Percentiles rank a stretch among this genome's conserved stretches.
phyloP scores from a whole-genome alignment of 2,329 filamentous ascomycete species.

The Pseudocercospora eumusae region DNA sequence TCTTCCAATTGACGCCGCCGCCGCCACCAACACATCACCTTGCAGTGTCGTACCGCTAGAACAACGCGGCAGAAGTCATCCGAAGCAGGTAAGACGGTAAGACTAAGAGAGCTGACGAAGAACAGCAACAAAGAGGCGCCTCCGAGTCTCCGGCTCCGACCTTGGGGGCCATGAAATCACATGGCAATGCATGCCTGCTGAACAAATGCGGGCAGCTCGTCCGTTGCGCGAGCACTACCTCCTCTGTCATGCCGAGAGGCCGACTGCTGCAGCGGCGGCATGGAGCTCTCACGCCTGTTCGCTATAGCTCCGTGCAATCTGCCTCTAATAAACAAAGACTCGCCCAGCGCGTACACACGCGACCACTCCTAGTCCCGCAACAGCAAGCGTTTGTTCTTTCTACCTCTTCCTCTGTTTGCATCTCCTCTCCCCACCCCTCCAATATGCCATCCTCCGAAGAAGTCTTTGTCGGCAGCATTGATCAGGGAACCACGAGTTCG shows the following conservation, averaged over 20 bases:
- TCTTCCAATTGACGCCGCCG: too few species aligned
- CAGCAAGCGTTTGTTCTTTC: slow-evolving; percentile 17
- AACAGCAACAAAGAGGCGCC: neutral
- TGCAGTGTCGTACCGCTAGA: neutral
- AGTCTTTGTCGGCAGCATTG: slow-evolving; percentile 81
- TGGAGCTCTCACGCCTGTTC: slow-evolving; percentile 9
- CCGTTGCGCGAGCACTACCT: neutral
- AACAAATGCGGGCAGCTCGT: slow-evolving; percentile 18
- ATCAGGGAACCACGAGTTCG: slow-evolving; percentile 87
- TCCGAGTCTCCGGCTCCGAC: too few species aligned
- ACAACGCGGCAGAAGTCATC: neutral
- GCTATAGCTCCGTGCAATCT: slow-evolving; percentile 13
- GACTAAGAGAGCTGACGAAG: neutral
- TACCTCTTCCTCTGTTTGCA: neutral
- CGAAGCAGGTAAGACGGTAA: neutral
- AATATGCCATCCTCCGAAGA: slow-evolving; percentile 37
- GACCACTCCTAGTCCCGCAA: neutral
- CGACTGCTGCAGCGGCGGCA: slow-evolving; percentile 13
- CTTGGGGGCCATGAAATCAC: neutral
- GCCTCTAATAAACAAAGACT: slow-evolving; percentile 18
- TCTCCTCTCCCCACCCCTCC: neutral
- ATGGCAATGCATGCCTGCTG: slow-evolving; percentile 11
- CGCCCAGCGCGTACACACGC: slow-evolving; percentile 7
- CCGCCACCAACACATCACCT: slow-evolving; percentile 1
- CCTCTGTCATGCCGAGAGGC: slow-evolving; percentile 12